A percentile compares a stretch with the other conserved stretches of the same genome.
phyloP scores from a whole-genome alignment of 148 eudicot species.

The Cornus florida region DNA sequence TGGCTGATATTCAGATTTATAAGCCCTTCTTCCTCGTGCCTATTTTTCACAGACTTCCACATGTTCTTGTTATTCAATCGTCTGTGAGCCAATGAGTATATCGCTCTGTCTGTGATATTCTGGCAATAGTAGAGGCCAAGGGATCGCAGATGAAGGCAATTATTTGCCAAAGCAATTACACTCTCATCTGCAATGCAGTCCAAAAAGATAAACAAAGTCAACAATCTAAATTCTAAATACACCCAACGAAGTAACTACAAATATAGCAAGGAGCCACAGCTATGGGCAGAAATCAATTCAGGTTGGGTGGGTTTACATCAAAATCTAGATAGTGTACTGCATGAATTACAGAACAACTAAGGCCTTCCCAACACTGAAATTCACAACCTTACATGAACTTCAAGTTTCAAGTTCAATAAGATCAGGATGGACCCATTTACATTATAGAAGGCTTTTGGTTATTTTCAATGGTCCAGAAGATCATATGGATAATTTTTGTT shows the following conservation, averaged over 20 bases:
- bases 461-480: not conserved
- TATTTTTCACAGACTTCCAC: constrained; percentile 55
- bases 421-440: not conserved
- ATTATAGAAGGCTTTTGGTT: not conserved
- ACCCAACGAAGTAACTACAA: not conserved
- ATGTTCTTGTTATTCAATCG: constrained; percentile 59
- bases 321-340: not conserved
- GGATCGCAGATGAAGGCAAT: constrained; percentile 72
- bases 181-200: constrained; percentile 66
- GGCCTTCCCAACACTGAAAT: not conserved
- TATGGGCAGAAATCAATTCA: not conserved
- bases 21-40: constrained; percentile 71
- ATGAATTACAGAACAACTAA: not conserved
- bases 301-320: not conserved
- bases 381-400: not conserved
- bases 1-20: constrained; percentile 91
- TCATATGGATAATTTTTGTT: no score
- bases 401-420: not conserved
- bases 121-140: constrained; percentile 91
- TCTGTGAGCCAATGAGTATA: constrained; percentile 88
- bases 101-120: constrained; percentile 89
- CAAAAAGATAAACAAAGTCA: not conserved
- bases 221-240: not conserved
- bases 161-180: constrained; percentile 81
- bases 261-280: not conserved